Percentiles rank a stretch among this genome's conserved stretches.
Evolutionary conservation across 305 asterid genomes (phyloP).

Genomic region (Plantago coronopus): DNA sequence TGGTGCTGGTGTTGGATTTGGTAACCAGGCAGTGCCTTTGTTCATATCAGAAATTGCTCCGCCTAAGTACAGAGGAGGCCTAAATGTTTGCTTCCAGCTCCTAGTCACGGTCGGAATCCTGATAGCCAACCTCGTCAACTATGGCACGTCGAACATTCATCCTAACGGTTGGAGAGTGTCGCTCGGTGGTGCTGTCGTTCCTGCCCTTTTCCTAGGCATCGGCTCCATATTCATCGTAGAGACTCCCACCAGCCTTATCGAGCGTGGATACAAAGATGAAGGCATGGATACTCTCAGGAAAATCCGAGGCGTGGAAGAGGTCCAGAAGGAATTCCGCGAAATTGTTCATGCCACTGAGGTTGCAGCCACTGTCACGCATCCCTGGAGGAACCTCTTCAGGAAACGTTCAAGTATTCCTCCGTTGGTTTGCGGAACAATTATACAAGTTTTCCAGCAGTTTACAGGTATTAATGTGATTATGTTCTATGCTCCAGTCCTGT

Average conservation of each 20-base stretch:
- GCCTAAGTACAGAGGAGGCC: not conserved
- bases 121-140: not conserved
- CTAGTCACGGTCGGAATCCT: not conserved
- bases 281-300: not conserved
- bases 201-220: slow-evolving; percentile 5
- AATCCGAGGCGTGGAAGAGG: slow-evolving; percentile 1
- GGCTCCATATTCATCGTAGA: slow-evolving; percentile 1
- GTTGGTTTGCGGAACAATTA: slow-evolving; percentile 3
- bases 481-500: slow-evolving; percentile 3
- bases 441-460: slow-evolving; percentile 6
- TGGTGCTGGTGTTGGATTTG: slow-evolving; percentile 6
- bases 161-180: slow-evolving; percentile 7
- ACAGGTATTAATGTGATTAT: not conserved
- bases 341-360: slow-evolving; percentile 4
- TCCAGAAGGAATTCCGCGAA: not conserved
- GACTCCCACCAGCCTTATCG: slow-evolving; percentile 3
- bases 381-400: not conserved
- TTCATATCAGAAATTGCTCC: slow-evolving; percentile 7
- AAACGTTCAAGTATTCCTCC: slow-evolving; percentile 1
- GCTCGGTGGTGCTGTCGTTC: slow-evolving; percentile 14
- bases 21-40: slow-evolving; percentile 4
- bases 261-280: not conserved
- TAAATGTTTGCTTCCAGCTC: not conserved
- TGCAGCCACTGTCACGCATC: not conserved
- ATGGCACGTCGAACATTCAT: not conserved